Evolutionary conservation across 208 protist species (phyloP).

Genomic region (Ichthyophonus hoferi): DNA sequence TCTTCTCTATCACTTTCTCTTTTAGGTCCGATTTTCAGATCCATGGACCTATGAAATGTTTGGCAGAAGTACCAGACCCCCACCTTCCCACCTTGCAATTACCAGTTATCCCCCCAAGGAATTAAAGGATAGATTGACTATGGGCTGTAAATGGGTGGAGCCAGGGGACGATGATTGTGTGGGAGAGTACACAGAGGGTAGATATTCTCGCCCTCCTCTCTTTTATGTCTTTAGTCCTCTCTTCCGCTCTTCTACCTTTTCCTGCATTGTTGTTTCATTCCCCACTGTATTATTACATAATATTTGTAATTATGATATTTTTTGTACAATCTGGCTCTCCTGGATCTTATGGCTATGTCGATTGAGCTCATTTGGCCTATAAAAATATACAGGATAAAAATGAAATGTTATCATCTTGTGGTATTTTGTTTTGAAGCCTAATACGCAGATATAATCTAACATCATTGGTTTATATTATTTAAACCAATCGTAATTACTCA

Average conservation of each 20-base stretch:
- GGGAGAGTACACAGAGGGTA: neutral
- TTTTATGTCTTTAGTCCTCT: neutral
- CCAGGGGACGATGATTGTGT: neutral
- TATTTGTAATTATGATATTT: too few relatives aligned
- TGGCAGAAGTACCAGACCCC: neutral
- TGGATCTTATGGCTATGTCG: too few relatives aligned
- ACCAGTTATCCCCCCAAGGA: neutral
- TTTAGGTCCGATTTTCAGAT: neutral
- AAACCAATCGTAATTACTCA: too few relatives aligned
- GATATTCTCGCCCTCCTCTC: neutral
- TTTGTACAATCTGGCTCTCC: too few relatives aligned
- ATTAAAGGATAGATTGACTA: neutral
- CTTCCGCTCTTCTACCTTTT: neutral
- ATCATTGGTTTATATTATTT: too few relatives aligned
- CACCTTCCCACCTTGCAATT: neutral
- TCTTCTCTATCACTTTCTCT: too few relatives aligned
- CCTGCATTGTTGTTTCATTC: neutral
- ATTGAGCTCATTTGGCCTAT: too few relatives aligned
- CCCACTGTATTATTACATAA: neutral
- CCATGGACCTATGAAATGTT: neutral
- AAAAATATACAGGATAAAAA: too few relatives aligned
- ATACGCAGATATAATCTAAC: too few relatives aligned
- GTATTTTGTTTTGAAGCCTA: too few relatives aligned
- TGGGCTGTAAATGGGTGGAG: neutral
- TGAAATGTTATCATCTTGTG: too few relatives aligned